These are phyloP conservation scores for Linum usitatissimum DNA, from an alignment of 345 rosid genomes.

Conservation along the genomic window DNA sequence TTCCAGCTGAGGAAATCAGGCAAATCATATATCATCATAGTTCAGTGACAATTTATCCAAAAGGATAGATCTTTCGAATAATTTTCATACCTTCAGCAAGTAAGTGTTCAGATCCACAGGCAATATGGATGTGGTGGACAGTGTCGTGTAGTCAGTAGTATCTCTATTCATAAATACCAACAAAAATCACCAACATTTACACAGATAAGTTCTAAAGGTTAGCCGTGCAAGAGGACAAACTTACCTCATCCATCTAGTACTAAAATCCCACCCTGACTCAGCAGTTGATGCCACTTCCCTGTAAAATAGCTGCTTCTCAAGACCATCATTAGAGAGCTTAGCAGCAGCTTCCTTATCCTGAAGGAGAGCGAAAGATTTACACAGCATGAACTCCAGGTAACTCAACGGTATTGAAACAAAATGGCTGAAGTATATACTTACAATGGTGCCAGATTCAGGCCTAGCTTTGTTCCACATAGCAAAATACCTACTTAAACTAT, in stretches of 20 bases:
- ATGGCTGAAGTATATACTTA: constrained; percentile 17
- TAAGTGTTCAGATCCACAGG: constrained; percentile 82
- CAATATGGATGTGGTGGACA: constrained; percentile 60
- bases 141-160: constrained; percentile 41
- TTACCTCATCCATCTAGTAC: constrained; percentile 94
- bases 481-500: constrained; percentile 58
- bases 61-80: not conserved
- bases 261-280: constrained; percentile 94
- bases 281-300: constrained; percentile 70
- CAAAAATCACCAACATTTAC: not conserved
- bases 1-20: constrained; percentile 59
- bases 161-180: constrained; percentile 30
- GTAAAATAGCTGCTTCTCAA: constrained; percentile 53
- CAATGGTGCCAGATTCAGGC: constrained; percentile 59
- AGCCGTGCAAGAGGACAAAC: not conserved
- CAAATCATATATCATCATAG: not conserved
- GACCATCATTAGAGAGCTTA: constrained; percentile 21
- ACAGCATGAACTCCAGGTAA: not conserved
- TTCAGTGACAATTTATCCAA: not conserved
- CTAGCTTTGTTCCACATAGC: constrained; percentile 90
- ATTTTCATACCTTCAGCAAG: constrained; percentile 44
- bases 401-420: not conserved
- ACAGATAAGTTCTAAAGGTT: not conserved
- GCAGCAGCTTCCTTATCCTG: constrained; percentile 66
- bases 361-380: not conserved